Base-by-base conservation (phyloP, 208 protist genomes). In the Leishmania aethiopica region DNA sequence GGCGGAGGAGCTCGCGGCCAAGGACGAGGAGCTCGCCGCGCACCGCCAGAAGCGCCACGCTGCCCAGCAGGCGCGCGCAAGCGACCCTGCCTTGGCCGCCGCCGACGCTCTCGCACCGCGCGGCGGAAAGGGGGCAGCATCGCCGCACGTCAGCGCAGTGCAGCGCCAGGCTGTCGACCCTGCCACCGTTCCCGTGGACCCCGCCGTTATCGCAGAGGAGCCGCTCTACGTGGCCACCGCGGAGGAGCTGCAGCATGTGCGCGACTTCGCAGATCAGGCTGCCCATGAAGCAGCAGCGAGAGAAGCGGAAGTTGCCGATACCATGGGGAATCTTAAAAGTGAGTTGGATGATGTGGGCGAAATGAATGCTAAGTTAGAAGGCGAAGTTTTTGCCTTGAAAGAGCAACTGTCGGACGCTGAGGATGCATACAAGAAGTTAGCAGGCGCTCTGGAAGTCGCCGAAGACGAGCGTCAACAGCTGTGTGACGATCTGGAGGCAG, bases 401-500 rank as follows among this genome's bases (percentile, higher is more conserved):
- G 8, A 51, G 37, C 59, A 81, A 53, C 15, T 85, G 62, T 62
- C 47, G 6, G 77, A 77, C 0, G 28, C 70, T 42, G 77, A 57
- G 55, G 25, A 49, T 1, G 72, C 57, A 0, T 67, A 59, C 22
- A 64, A 42, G 8, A 78, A 70, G 62, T 25, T 81, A 3, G 47
- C n/a, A 11, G 51, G 69, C 0, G 37, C 40, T 28, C 32, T 81
- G 5, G 51, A 19, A 1, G 60, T 59, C 3, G 84, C 80, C 0
- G 75, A 81, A 35, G 79, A 89, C 0, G 88, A 91, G 74, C 75
- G 82, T 3, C 82, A 91, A 11, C 81, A 81, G 64, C 77, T 87
- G 75, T 75, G 78, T 22, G 83, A 81, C 55, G 88, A 91, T 60
- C 81, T 88, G 35, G 85, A 90, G 70, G 80, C 74, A 0, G 83